Conservation (phyloP, 1,139 yeast species). For the Magnusiomyces fungicola region DNA sequence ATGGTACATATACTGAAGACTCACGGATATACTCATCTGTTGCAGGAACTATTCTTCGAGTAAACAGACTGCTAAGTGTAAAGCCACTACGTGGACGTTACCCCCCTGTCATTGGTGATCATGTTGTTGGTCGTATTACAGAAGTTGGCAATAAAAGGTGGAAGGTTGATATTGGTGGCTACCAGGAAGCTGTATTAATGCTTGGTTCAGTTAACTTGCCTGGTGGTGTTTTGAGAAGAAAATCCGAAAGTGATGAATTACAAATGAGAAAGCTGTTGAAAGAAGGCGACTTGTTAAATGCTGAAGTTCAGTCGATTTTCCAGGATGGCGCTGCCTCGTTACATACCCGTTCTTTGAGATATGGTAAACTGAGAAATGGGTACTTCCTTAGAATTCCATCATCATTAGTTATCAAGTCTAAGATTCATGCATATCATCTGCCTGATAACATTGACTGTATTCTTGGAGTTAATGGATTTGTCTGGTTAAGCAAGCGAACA, state of each 20-base stretch:
- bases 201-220: constrained; percentile 95
- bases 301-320: constrained; percentile 88
- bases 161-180: constrained; percentile 95
- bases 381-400: constrained; percentile 74
- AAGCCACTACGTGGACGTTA: constrained; percentile 80
- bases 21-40: constrained; percentile 77
- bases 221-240: constrained; percentile 91
- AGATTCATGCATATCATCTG: constrained; percentile 75
- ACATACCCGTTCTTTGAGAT: constrained; percentile 90
- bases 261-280: constrained; percentile 92
- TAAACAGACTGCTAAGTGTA: constrained; percentile 80
- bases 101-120: constrained; percentile 94
- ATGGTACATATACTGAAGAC: constrained; percentile 80
- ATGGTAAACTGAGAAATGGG: constrained; percentile 93
- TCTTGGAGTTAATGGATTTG: constrained; percentile 88
- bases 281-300: constrained; percentile 94
- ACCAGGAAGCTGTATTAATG: constrained; percentile 86
- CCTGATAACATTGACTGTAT: constrained; percentile 90
- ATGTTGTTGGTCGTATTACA: constrained; percentile 85
- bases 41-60: constrained; percentile 83
- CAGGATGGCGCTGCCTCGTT: constrained; percentile 89
- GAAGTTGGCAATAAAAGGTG: constrained; percentile 93
- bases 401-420: constrained; percentile 71
- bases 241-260: constrained; percentile 89
- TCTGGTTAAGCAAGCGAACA: constrained; percentile 81